Conservation (phyloP, 78 protist species). For the Dictyostelium discoideum region DNA sequence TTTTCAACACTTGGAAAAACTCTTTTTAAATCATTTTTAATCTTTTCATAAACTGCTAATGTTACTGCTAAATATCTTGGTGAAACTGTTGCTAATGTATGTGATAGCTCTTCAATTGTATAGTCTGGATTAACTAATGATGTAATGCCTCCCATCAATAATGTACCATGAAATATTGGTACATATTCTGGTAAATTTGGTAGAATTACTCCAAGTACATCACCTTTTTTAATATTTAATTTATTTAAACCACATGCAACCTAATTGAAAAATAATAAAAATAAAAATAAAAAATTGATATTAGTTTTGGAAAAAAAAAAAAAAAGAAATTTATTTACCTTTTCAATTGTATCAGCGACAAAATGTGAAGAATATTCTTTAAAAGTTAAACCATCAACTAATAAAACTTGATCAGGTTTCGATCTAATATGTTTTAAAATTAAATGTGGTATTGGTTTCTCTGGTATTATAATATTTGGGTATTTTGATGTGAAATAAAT, state of each 20-base stretch:
- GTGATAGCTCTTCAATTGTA: slow-evolving; percentile 15
- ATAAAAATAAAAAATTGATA: background rate
- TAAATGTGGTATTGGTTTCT: slow-evolving; percentile 2
- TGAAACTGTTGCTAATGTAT: slow-evolving; percentile 32
- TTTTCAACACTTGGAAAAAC: slow-evolving; percentile 20
- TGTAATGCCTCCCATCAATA: slow-evolving; percentile 30
- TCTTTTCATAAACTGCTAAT: background rate
- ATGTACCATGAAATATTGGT: slow-evolving; percentile 35
- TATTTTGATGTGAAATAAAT: background rate
- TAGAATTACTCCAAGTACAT: slow-evolving; percentile 41
- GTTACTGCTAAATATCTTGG: slow-evolving; percentile 9
- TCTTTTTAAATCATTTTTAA: background rate
- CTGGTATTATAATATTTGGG: slow-evolving; percentile 40
- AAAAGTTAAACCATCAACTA: slow-evolving; percentile 21
- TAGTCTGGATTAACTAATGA: slow-evolving; percentile 14
- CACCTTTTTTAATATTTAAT: slow-evolving; percentile 32
- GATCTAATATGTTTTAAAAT: background rate
- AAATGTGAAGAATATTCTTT: slow-evolving; percentile 4
- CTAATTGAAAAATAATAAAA: background rate
- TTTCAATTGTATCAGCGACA: slow-evolving; percentile 19
- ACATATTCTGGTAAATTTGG: slow-evolving; percentile 69
- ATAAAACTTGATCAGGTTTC: background rate
- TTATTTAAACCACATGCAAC: slow-evolving; percentile 15
- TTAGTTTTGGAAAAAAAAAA: background rate
- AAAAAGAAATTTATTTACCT: slow-evolving; percentile 1